These are phyloP conservation scores for Coemansia sp. DNA, from an alignment of 192 early-diverging fungal species.

Conservation along the genomic window DNA sequence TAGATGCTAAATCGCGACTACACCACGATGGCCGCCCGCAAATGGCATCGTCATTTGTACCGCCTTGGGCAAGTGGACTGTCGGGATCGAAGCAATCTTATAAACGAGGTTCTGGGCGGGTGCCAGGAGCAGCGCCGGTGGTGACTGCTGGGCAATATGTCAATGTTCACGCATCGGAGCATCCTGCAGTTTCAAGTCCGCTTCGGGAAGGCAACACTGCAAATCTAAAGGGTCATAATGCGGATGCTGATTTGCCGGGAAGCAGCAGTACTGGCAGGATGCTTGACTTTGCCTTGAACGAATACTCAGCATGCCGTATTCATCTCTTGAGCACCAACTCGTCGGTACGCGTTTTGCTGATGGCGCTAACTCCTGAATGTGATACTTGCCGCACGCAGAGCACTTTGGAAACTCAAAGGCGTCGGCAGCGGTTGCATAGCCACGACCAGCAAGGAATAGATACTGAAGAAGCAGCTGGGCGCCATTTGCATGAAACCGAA, in stretches of 20 bases:
- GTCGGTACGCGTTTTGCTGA: constrained; percentile 39
- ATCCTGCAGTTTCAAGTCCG: constrained; percentile 4
- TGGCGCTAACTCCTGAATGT: constrained; percentile 50
- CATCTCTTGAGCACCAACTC: constrained; percentile 37
- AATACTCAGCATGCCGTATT: constrained; percentile 42
- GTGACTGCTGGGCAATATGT: constrained; percentile 18
- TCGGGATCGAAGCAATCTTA: no score
- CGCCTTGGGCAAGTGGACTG: no score
- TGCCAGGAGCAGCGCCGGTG: constrained; percentile 4
- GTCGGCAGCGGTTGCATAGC: constrained; percentile 36
- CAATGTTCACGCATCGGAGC: constrained; percentile 11
- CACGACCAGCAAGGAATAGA: constrained; percentile 9
- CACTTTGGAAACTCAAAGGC: constrained; percentile 20
- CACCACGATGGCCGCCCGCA: constrained; percentile 7
- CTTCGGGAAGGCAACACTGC: constrained; percentile 3
- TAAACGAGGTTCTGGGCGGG: background rate
- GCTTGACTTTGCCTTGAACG: constrained; percentile 28
- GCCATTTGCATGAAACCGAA: background rate
- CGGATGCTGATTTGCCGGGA: background rate
- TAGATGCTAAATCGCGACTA: background rate
- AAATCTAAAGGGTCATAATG: background rate
- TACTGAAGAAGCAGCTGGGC: constrained; percentile 7
- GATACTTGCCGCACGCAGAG: constrained; percentile 27
- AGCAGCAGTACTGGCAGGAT: constrained; percentile 14
- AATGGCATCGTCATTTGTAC: constrained; percentile 15